Base-by-base conservation (phyloP, 1,284 basidiomycete species). In the Trichosporon inkin region DNA sequence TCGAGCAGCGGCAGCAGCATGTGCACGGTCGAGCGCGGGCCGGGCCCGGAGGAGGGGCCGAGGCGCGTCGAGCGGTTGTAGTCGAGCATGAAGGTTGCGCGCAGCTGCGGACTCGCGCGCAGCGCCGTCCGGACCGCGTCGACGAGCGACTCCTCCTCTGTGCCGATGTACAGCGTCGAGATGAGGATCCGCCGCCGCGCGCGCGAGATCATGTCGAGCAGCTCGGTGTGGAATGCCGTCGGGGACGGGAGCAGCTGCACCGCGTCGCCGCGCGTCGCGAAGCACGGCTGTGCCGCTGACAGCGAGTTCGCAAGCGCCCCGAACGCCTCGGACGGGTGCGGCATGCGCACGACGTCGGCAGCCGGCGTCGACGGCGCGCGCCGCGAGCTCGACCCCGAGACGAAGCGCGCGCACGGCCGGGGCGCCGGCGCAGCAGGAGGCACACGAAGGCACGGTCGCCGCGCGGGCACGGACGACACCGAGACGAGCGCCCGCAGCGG, bases 21-120 rank as follows among this genome's bases (percentile, higher is more conserved):
- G 56, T 84, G 85, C 1, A 87, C 86, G 0, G 92, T 90, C 0
- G 90, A 83, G 16, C 66, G 59, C 7, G 72, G 70, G 76, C 73
- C 32, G 62, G 64, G 1, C 67, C 87, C 20, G 84, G 82, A 3
- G 83, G 78, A n/a, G 57, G 56, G 19, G 57, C 55, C n/a, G 67
- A 64, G 32, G 90, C 95, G 85, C 8, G 95, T 99, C 1, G 91
- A 90, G 40, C 95, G 87, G 71, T 97, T 89, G 61, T 90, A 84
- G 79, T 99, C 96, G 61, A 95, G 83, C 38, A 90, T 83, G 56
- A 99, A 80, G 52, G 88, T 81, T 14, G 95, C 79, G 24, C 85
- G 83, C 1, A 99, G 81, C 2, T 80, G 67, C 0, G 84, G 83
- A 61, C 87, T 89, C 2, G 75, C 71, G 38, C 76, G 75, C 3